Conservation (phyloP, 2,329 filamentous ascomycete genomes). For the Penicillium hesseltinei region DNA sequence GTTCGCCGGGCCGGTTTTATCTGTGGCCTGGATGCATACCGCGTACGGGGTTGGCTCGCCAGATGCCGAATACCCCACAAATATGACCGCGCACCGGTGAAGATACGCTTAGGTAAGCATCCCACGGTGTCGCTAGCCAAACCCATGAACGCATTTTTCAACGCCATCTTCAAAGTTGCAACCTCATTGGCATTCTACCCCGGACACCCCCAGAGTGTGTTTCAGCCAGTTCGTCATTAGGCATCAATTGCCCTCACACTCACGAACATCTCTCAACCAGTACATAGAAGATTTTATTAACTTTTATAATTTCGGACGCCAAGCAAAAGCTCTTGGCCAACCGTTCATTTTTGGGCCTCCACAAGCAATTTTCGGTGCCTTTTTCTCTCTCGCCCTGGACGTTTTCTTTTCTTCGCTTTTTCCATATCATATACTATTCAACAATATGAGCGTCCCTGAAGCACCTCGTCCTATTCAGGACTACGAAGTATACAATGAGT, state of each 20-base stretch:
- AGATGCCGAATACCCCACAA: slow-evolving; percentile 1
- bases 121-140: neutral
- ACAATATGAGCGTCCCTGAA: slow-evolving; percentile 17
- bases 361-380: slow-evolving; percentile 10
- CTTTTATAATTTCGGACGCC: slow-evolving; percentile 11
- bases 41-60: neutral
- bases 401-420: slow-evolving; percentile 1
- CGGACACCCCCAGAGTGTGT: neutral
- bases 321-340: slow-evolving; percentile 21
- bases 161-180: neutral
- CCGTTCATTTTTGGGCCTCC: slow-evolving; percentile 15
- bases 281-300: slow-evolving; percentile 1
- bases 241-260: neutral
- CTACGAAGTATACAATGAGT: slow-evolving; percentile 18
- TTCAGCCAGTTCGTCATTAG: neutral
- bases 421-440: neutral
- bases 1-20: slow-evolving; percentile 5
- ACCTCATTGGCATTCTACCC: slow-evolving; percentile 4
- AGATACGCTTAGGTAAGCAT: slow-evolving; percentile 3
- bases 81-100: neutral
- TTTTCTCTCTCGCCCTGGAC: slow-evolving; percentile 14
- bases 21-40: neutral
- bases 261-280: neutral
- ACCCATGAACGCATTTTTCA: neutral
- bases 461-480: slow-evolving; percentile 10